Conservation (phyloP, 176 grass and related monocot species). For the Bonia amplexicaulis region DNA sequence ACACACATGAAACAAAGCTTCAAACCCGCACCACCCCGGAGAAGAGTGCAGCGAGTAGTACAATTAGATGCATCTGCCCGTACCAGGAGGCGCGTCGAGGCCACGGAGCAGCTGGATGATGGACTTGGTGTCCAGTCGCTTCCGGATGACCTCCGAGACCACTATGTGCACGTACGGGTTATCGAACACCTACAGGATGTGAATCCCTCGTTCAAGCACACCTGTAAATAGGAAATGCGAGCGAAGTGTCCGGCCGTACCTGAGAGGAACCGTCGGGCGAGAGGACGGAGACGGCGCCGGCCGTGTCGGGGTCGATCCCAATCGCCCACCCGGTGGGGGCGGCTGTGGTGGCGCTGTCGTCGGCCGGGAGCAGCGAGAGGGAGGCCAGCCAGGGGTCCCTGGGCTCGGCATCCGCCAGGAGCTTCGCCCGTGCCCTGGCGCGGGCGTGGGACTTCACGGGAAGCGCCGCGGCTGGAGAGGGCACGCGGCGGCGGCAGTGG, state of each 20-base stretch:
- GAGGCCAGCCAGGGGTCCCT: slow-evolving; percentile 74
- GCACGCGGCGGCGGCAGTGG: neutral
- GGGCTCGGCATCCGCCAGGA: slow-evolving; percentile 38
- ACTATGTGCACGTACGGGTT: slow-evolving; percentile 65
- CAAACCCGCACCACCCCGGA: neutral
- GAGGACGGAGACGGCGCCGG: slow-evolving; percentile 69
- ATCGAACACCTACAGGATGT: slow-evolving; percentile 69
- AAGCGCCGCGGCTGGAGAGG: neutral
- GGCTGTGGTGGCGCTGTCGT: neutral
- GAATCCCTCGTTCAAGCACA: neutral
- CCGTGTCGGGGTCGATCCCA: slow-evolving; percentile 74
- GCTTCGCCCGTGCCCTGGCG: slow-evolving; percentile 43
- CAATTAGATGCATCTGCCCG: neutral
- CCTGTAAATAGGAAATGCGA: neutral
- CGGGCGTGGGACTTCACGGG: slow-evolving; percentile 11
- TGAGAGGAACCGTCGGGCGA: slow-evolving; percentile 52
- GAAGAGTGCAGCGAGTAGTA: neutral
- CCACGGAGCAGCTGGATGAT: slow-evolving; percentile 73
- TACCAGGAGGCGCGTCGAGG: slow-evolving; percentile 82
- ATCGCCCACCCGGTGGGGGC: slow-evolving; percentile 53
- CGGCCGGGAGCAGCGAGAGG: slow-evolving; percentile 50
- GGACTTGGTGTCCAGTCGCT: slow-evolving; percentile 84
- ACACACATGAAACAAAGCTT: neutral
- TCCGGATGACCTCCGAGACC: slow-evolving; percentile 65
- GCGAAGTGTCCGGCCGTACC: slow-evolving; percentile 18